phyloP scores from a whole-genome alignment of 2,329 filamentous ascomycete genomes.

The Dactylonectria macrodidyma region DNA sequence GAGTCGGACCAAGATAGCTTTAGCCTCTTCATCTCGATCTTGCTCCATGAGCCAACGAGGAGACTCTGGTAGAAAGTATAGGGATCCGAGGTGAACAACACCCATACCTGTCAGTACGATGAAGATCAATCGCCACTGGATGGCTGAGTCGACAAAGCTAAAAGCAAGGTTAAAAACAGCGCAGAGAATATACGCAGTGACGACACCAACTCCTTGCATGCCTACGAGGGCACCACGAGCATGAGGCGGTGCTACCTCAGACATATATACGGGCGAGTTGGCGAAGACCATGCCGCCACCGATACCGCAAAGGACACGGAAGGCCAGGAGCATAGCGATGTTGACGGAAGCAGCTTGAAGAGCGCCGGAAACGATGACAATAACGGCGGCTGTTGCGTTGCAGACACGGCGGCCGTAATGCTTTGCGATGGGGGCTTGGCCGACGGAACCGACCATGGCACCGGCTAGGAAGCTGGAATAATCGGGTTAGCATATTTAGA shows the following conservation, averaged over 20 bases:
- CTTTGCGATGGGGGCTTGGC: slow-evolving; percentile 35
- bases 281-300: slow-evolving; percentile 55
- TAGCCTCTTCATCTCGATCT: slow-evolving; percentile 51
- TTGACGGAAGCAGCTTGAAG: slow-evolving; percentile 29
- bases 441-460: slow-evolving; percentile 33
- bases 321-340: slow-evolving; percentile 31
- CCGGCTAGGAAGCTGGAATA: slow-evolving; percentile 30
- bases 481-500: background rate
- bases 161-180: slow-evolving; percentile 38
- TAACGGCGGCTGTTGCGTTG: slow-evolving; percentile 27
- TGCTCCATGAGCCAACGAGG: slow-evolving; percentile 57
- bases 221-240: slow-evolving; percentile 53
- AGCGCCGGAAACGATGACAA: slow-evolving; percentile 31
- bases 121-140: slow-evolving; percentile 49
- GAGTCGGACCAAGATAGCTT: slow-evolving; percentile 30
- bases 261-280: slow-evolving; percentile 55
- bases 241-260: slow-evolving; percentile 54
- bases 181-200: slow-evolving; percentile 53
- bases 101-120: slow-evolving; percentile 43
- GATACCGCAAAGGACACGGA: slow-evolving; percentile 44
- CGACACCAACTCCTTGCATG: slow-evolving; percentile 52
- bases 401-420: slow-evolving; percentile 32
- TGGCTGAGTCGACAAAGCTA: slow-evolving; percentile 28
- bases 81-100: slow-evolving; percentile 47
- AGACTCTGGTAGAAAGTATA: slow-evolving; percentile 53